phyloP scores from a whole-genome alignment of 169 alveolate species.

The Neospora caninum region DNA sequence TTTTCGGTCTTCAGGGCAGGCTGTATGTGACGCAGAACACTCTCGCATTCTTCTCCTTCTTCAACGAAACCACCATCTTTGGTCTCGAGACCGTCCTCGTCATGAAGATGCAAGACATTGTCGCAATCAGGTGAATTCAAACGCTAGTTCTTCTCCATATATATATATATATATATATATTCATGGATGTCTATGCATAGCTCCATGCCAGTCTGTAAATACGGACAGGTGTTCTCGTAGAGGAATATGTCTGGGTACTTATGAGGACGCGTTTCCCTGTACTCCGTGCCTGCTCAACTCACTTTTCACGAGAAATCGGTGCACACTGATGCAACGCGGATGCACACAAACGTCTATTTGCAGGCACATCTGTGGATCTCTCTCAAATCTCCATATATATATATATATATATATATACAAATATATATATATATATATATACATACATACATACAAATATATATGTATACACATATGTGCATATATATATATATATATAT shows the following conservation, averaged over 20 bases:
- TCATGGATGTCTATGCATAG: neutral
- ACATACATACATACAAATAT: no score
- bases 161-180: neutral
- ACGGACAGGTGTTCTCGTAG: no score
- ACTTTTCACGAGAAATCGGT: no score
- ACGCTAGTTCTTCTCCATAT: neutral
- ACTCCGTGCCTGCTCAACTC: no score
- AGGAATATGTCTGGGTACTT: no score
- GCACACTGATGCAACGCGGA: no score
- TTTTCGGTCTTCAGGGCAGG: constrained; percentile 73
- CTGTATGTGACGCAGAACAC: constrained; percentile 73
- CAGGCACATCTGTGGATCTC: no score
- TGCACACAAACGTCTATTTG: no score
- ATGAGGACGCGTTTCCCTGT: no score
- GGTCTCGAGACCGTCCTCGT: constrained; percentile 75
- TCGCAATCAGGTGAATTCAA: constrained; percentile 1
- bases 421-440: neutral
- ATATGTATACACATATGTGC: no score
- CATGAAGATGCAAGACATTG: constrained; percentile 70
- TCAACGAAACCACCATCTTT: constrained; percentile 76
- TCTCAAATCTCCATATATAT: neutral
- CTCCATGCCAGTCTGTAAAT: no score
- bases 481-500: no score
- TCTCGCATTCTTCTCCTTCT: constrained; percentile 74
- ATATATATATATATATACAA: neutral